A percentile compares a stretch with the other conserved stretches of the same genome.
Evolutionary conservation across 768 basidiomycete genomes (phyloP).

Genomic region (Holtermanniella nyarrowii): DNA sequence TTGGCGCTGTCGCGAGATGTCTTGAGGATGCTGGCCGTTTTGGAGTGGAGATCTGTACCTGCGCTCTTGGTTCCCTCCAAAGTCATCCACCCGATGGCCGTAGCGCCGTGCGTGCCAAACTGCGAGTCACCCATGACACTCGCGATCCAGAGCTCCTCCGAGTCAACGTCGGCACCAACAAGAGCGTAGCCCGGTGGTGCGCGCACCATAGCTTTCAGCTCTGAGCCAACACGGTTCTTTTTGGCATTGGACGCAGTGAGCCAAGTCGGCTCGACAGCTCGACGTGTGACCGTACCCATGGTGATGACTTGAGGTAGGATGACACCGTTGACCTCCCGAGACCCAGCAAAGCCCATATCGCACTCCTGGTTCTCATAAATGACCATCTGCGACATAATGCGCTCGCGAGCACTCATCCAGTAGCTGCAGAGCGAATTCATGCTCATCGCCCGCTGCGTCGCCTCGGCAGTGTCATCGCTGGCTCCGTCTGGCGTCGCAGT

Average conservation of each 20-base stretch:
- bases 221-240: slow-evolving; percentile 92
- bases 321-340: slow-evolving; percentile 51
- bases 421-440: slow-evolving; percentile 93
- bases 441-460: slow-evolving; percentile 73
- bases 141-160: slow-evolving; percentile 97
- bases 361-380: slow-evolving; percentile 56
- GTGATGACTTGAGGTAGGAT: slow-evolving; percentile 93
- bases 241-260: slow-evolving; percentile 96
- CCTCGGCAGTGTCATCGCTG: slow-evolving; percentile 42
- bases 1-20: slow-evolving; percentile 92
- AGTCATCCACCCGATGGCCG: slow-evolving; percentile 98
- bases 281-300: slow-evolving; percentile 96
- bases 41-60: slow-evolving; percentile 92
- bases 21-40: slow-evolving; percentile 83
- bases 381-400: slow-evolving; percentile 85
- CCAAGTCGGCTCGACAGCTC: slow-evolving; percentile 97
- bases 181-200: slow-evolving; percentile 88
- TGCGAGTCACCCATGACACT: slow-evolving; percentile 98
- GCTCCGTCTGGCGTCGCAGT: slow-evolving; percentile 51
- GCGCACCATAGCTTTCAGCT: slow-evolving; percentile 94
- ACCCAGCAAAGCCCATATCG: slow-evolving; percentile 48
- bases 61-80: slow-evolving; percentile 90
- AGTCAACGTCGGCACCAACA: slow-evolving; percentile 97
- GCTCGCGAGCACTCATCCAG: slow-evolving; percentile 89
- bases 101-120: slow-evolving; percentile 91